Evolutionary conservation across 176 grass and related monocot species (phyloP).

Genomic region (Hyparrhenia diplandra): DNA sequence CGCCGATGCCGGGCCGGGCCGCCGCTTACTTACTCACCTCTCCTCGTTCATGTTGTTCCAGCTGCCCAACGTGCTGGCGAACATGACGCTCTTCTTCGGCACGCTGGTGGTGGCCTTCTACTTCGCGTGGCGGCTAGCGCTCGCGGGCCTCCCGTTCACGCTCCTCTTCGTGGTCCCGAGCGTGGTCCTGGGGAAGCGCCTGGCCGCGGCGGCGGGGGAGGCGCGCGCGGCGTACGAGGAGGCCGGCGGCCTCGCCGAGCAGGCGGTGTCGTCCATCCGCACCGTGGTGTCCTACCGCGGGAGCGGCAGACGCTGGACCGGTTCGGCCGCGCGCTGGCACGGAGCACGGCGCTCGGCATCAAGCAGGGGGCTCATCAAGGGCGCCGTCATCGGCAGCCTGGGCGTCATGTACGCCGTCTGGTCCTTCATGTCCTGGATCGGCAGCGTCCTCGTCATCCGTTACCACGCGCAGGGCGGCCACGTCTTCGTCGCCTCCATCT

Average conservation of each 20-base stretch:
- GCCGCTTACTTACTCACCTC: background rate
- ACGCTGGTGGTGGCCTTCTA: slow-evolving; percentile 28
- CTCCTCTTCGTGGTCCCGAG: slow-evolving; percentile 51
- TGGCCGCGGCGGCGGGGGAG: slow-evolving; percentile 25
- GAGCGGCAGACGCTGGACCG: slow-evolving; percentile 39
- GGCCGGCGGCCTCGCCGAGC: slow-evolving; percentile 42
- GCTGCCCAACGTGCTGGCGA: slow-evolving; percentile 45
- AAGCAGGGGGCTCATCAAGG: slow-evolving; percentile 56
- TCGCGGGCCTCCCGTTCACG: slow-evolving; percentile 45
- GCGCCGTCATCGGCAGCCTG: slow-evolving; percentile 45
- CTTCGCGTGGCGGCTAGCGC: slow-evolving; percentile 49
- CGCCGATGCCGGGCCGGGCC: background rate
- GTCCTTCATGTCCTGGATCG: slow-evolving; percentile 48
- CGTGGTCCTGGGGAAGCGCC: slow-evolving; percentile 37
- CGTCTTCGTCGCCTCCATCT: slow-evolving; percentile 51
- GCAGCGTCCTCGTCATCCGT: slow-evolving; percentile 51
- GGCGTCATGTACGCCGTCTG: slow-evolving; percentile 54
- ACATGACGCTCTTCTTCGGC: slow-evolving; percentile 42
- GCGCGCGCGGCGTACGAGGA: slow-evolving; percentile 35
- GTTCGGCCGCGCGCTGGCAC: slow-evolving; percentile 39
- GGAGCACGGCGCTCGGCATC: slow-evolving; percentile 44
- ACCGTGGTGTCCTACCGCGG: slow-evolving; percentile 37
- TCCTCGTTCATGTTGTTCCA: background rate
- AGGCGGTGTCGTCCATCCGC: slow-evolving; percentile 36
- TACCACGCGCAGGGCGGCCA: slow-evolving; percentile 41